A percentile compares a stretch with the other conserved stretches of the same genome.
These are phyloP conservation scores for Lactarius sp. DNA, from an alignment of 768 basidiomycete genomes.

Conservation along the genomic window DNA sequence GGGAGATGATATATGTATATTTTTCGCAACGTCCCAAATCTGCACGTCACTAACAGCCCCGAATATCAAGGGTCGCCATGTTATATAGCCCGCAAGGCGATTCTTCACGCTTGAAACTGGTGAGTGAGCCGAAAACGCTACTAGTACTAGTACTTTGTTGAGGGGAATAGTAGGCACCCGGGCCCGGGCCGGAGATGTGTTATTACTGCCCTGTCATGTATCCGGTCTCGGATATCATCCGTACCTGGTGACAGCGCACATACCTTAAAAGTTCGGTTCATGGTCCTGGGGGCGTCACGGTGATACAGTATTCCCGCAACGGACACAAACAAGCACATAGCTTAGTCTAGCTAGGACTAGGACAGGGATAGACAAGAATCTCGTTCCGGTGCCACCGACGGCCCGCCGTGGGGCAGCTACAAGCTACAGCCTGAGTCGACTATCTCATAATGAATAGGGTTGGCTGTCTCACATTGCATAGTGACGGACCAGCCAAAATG, in stretches of 20 bases:
- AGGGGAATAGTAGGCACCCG: neutral
- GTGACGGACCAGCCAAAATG: too few relatives aligned
- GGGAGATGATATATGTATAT: neutral
- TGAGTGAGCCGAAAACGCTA: neutral
- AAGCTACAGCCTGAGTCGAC: too few relatives aligned
- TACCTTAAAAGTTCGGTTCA: neutral
- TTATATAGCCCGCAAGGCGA: neutral
- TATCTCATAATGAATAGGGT: too few relatives aligned
- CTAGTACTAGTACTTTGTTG: neutral
- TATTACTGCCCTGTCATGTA: neutral
- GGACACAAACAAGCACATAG: neutral
- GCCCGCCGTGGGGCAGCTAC: too few relatives aligned
- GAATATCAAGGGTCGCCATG: neutral
- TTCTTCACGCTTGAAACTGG: neutral
- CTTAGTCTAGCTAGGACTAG: too few relatives aligned
- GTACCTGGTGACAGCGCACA: neutral
- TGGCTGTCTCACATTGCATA: too few relatives aligned
- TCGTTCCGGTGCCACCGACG: too few relatives aligned
- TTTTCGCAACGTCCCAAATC: neutral
- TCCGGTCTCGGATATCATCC: neutral
- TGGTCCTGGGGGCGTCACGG: too few relatives aligned
- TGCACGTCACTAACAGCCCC: neutral
- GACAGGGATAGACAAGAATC: too few relatives aligned
- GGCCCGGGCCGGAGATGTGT: neutral
- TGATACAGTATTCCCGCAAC: neutral